phyloP scores from a whole-genome alignment of 139 green algal species.

The Volvox reticuliferus region DNA sequence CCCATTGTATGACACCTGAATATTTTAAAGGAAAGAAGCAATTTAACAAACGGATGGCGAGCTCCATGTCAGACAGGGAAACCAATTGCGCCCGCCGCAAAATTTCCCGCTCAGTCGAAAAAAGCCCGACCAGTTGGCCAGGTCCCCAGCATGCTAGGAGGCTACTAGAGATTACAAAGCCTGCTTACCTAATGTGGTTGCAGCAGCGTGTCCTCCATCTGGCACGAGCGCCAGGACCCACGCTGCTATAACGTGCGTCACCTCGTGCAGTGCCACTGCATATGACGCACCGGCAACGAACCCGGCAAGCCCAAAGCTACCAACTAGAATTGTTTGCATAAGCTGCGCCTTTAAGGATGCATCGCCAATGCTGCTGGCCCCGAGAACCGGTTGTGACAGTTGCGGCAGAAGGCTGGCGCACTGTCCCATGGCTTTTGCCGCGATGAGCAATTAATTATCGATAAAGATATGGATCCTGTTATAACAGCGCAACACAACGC shows the following conservation, averaged over 20 bases:
- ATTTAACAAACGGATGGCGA: too few species aligned
- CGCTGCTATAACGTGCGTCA: not conserved
- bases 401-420: not conserved
- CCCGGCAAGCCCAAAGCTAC: not conserved
- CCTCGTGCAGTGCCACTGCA: not conserved
- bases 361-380: not conserved
- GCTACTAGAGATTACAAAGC: too few species aligned
- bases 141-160: too few species aligned
- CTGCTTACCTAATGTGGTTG: not conserved
- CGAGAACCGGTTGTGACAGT: not conserved
- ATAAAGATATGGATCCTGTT: too few species aligned
- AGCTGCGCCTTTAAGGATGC: not conserved
- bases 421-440: not conserved
- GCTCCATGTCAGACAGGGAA: not conserved
- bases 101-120: not conserved
- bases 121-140: not conserved
- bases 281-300: not conserved
- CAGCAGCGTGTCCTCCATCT: not conserved
- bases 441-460: too few species aligned
- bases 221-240: not conserved
- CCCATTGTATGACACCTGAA: not conserved
- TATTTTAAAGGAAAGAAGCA: not conserved
- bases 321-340: not conserved
- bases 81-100: not conserved
- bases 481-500: too few species aligned